Base-by-base conservation (phyloP, 2,329 filamentous ascomycete genomes). In the Fusarium globosum region DNA sequence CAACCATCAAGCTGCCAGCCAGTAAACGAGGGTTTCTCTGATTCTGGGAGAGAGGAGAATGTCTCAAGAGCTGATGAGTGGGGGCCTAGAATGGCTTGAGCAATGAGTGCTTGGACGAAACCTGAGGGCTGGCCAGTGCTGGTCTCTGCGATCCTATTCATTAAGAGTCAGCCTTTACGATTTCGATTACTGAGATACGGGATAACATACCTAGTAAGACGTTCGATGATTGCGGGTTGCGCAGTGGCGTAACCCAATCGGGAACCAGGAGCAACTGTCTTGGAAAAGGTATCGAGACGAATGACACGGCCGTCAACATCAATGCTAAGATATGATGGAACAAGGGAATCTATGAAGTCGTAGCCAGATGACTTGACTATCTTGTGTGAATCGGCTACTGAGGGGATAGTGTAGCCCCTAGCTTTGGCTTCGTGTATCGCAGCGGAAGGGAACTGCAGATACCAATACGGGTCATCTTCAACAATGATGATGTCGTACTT, bases 391-490 rank as follows among this genome's bases (percentile, higher is more conserved):
- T 77, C 83, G 79, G 66, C 76, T 14, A 56, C 21, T 68, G 65
- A 77, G 52, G 80, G 80, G 61, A 75, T 76, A 51, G 78, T 82
- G 41, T 80, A 74, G 59, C 81, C 80, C 43, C 86, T 82, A 23
- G 87, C 85, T 77, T 86, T 85, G 76, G 88, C 85, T 79, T 89
- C 85, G 53, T 83, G 82, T 33, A 79, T 52, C 60, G 85, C 88
- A 1, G 93, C 91, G 2, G 93, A 93, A 0, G 94, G 94, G 82
- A 90, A 98, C 81, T 98, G 96, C 14, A 98, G 87, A 81, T 96
- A 96, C 94, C 94, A 98, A 85, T 98, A 98, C 11, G 96, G 96
- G 71, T 98, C 95, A 77, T 98, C 96, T 82, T 98, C 96, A 70
- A 97, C 85, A 73, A 98, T 97, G 78, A 98, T 89, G 71, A 98